Conservation (phyloP, 768 basidiomycete genomes). For the Tephrocybe sp. region DNA sequence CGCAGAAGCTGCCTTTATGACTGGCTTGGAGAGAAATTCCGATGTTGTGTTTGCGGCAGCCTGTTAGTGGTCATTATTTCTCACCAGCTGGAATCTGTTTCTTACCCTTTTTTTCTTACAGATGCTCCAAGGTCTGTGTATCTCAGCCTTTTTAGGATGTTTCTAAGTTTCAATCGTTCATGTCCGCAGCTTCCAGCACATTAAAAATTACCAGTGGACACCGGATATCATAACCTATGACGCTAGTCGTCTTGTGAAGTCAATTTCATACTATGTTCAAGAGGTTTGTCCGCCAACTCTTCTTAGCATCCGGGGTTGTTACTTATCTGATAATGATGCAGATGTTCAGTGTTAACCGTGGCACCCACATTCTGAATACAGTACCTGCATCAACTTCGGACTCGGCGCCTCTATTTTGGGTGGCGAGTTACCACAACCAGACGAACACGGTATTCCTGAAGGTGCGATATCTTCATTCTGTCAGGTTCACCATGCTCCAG, state of each 20-base stretch:
- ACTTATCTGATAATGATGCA: conserved; percentile 8
- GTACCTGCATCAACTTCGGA: conserved; percentile 24
- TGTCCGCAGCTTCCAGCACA: conserved; percentile 27
- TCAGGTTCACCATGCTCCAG: background rate
- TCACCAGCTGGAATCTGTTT: background rate
- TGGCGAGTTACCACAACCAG: conserved; percentile 31
- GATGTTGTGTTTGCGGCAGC: conserved; percentile 57
- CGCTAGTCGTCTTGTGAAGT: conserved; percentile 30
- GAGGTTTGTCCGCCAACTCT: conserved; percentile 23
- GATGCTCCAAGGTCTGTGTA: conserved; percentile 24
- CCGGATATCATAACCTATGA: conserved; percentile 38
- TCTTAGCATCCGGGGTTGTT: background rate
- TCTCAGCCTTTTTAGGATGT: background rate
- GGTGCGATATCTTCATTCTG: conserved; percentile 13
- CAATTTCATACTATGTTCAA: conserved; percentile 36
- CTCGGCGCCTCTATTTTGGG: conserved; percentile 30
- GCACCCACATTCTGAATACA: conserved; percentile 29
- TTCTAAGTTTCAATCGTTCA: background rate
- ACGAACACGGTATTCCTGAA: conserved; percentile 31
- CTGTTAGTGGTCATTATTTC: conserved; percentile 26
- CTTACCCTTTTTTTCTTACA: conserved; percentile 5
- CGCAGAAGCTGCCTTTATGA: conserved; percentile 62
- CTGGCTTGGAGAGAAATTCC: conserved; percentile 53
- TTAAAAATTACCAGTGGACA: conserved; percentile 35
- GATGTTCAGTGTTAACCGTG: conserved; percentile 36